Conservation (phyloP, 2,329 filamentous ascomycete genomes). For the Capronia coronata region DNA sequence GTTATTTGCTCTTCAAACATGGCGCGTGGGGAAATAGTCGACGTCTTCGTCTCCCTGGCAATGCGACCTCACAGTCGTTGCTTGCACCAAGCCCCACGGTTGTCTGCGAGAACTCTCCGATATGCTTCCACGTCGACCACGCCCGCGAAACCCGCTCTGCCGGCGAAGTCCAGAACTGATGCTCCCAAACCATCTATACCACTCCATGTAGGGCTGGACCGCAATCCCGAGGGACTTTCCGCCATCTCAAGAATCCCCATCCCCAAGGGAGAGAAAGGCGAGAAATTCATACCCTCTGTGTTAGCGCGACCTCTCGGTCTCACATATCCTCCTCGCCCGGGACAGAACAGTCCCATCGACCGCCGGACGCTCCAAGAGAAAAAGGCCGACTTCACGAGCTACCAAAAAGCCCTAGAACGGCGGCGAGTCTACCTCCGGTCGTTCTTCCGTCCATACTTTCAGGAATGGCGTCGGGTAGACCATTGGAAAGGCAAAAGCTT, state of each 20-base stretch:
- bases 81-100: slow-evolving; percentile 6
- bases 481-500: slow-evolving; percentile 87
- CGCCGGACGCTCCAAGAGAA: slow-evolving; percentile 59
- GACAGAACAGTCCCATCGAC: slow-evolving; percentile 78
- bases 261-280: slow-evolving; percentile 30
- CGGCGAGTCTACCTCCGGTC: slow-evolving; percentile 72
- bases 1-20: slow-evolving; percentile 4
- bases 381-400: slow-evolving; percentile 73
- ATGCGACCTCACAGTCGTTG: slow-evolving; percentile 23
- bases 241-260: slow-evolving; percentile 27
- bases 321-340: slow-evolving; percentile 61
- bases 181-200: slow-evolving; percentile 16
- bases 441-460: slow-evolving; percentile 84
- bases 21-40: slow-evolving; percentile 15
- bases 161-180: not conserved
- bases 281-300: slow-evolving; percentile 47
- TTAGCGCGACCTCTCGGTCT: slow-evolving; percentile 75
- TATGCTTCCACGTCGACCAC: slow-evolving; percentile 16
- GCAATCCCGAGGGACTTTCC: slow-evolving; percentile 22
- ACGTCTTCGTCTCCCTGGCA: slow-evolving; percentile 24
- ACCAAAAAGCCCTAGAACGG: slow-evolving; percentile 72
- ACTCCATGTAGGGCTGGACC: slow-evolving; percentile 26
- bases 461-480: slow-evolving; percentile 84
- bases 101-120: slow-evolving; percentile 5
- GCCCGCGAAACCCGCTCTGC: slow-evolving; percentile 1